Evolutionary conservation across 176 grass and related monocot genomes (phyloP), one percentile per base, ranked within the genome.

Genomic region (Pontederia crassipes): DNA sequence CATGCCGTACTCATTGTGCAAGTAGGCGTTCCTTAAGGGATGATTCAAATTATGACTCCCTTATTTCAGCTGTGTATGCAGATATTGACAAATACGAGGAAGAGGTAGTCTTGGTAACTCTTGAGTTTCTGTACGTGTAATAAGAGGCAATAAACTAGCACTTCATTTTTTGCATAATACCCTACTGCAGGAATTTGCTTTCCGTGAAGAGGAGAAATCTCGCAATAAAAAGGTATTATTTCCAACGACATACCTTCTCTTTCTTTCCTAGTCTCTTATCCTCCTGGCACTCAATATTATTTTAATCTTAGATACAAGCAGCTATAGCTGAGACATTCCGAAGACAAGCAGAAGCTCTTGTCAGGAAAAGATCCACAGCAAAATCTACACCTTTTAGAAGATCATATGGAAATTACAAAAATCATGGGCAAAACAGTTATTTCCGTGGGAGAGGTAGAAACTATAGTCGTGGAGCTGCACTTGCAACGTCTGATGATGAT

Each of bases 11-110:
- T 60, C 89, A 94, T 71, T 94, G 89, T 77, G 89, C 89, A 64
- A 94, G 89, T 71, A 65, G 89, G 61, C 83, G 89, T 64, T 94
- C 89, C 67, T 79, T 94, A 61, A 87, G 89, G 79, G 84, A 94
- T 10, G 83, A 94, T 84, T 84, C 84, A 53, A 94, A 94, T 63
- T 94, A 87, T 74, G 89, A 94, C 79, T 81, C 84, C 17, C 66
- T 94, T 55, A 94, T 94, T 77, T 55, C 84, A 63, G 75, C 78
- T 29, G 76, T 94, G 17, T 94, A 94, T 77, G 84, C 89, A 28
- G 75, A 94, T 77, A 85, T 94, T 74, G 83, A 94, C 55, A 94
- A 88, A 64, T 94, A 88, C 2, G 89, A 94, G 73, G 83, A 88
- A 85, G 84, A 94, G 89, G 89, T 87, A 82, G 77, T 4, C 32